These are phyloP conservation scores for Sphaerulina musiva DNA, from an alignment of 2,329 filamentous ascomycete genomes.

Conservation along the genomic window DNA sequence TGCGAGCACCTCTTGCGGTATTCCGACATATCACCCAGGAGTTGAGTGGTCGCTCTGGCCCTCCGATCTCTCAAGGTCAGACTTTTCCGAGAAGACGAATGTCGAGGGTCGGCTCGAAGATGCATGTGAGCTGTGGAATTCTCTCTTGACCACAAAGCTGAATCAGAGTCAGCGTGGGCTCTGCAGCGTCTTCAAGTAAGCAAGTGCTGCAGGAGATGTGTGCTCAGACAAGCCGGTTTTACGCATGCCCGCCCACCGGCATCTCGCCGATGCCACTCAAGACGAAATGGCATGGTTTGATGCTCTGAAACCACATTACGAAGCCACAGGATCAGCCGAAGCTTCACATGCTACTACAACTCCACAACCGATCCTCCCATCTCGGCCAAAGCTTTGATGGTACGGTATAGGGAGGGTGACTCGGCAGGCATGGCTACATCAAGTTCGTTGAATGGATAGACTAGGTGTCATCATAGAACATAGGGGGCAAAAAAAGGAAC, in stretches of 20 bases:
- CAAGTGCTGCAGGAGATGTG: background rate
- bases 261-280: slow-evolving; percentile 30
- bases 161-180: slow-evolving; percentile 5
- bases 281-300: slow-evolving; percentile 30
- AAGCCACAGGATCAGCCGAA: slow-evolving; percentile 20
- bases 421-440: slow-evolving; percentile 33
- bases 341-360: slow-evolving; percentile 27
- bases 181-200: background rate
- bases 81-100: background rate
- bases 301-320: slow-evolving; percentile 34
- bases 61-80: background rate
- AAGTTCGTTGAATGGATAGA: slow-evolving; percentile 39
- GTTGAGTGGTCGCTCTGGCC: slow-evolving; percentile 14
- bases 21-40: slow-evolving; percentile 20
- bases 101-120: slow-evolving; percentile 10
- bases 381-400: slow-evolving; percentile 22
- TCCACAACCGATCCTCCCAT: slow-evolving; percentile 38
- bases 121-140: slow-evolving; percentile 5
- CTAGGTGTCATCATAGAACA: slow-evolving; percentile 33
- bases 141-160: slow-evolving; percentile 4
- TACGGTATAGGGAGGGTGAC: slow-evolving; percentile 36
- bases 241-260: slow-evolving; percentile 37
- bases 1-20: slow-evolving; percentile 14
- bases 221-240: slow-evolving; percentile 35
- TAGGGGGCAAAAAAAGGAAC: background rate